phyloP scores from a whole-genome alignment of 2,329 filamentous ascomycete genomes.

The Aspergillus puulaauensis region DNA sequence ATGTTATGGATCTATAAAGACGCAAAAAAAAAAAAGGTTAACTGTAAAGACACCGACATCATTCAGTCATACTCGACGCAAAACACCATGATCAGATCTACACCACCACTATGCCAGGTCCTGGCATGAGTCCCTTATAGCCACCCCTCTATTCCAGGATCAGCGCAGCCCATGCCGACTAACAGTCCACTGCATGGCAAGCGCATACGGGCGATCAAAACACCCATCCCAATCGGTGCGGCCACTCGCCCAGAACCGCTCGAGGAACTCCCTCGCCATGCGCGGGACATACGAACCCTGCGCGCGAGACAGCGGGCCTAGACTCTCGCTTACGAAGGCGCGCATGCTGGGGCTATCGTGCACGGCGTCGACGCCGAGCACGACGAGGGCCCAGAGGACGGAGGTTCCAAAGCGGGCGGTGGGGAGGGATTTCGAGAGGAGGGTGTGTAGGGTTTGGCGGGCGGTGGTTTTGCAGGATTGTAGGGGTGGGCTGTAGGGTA shows the following conservation, averaged over 20 bases:
- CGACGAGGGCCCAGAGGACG: conserved; percentile 37
- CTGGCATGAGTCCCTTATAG: background rate
- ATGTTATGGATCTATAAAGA: too few relatives aligned
- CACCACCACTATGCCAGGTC: background rate
- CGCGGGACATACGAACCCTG: conserved; percentile 32
- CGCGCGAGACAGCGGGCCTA: conserved; percentile 14
- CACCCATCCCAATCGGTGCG: conserved; percentile 38
- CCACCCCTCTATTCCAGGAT: too few relatives aligned
- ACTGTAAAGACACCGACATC: too few relatives aligned
- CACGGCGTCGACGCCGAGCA: conserved; percentile 36
- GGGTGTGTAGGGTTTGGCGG: background rate
- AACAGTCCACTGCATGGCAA: conserved; percentile 19
- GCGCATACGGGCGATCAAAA: conserved; percentile 36
- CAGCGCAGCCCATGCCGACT: background rate
- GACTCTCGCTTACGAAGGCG: background rate
- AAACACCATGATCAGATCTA: too few relatives aligned
- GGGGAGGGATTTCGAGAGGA: conserved; percentile 11
- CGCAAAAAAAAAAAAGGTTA: too few relatives aligned
- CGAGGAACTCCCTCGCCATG: conserved; percentile 23
- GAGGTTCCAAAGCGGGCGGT: conserved; percentile 21
- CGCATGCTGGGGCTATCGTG: conserved; percentile 14
- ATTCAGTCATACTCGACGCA: too few relatives aligned
- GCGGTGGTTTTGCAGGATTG: background rate
- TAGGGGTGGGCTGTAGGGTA: conserved; percentile 15
- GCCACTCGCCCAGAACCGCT: conserved; percentile 37